Conservation (phyloP, 2,329 filamentous ascomycete genomes). For the Hymenoscyphus fructigenus region DNA sequence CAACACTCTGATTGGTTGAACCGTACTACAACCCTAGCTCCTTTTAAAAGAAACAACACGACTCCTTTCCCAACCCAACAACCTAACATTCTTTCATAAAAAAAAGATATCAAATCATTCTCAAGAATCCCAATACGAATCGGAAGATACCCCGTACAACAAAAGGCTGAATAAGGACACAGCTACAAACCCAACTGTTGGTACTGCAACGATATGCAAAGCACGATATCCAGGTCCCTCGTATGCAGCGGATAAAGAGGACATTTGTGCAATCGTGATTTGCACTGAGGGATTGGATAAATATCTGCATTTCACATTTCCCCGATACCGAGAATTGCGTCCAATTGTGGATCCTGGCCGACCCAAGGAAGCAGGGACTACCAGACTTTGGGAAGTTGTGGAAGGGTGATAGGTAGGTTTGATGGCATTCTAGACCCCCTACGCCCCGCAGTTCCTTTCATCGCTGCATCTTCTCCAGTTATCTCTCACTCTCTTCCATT, state of each 20-base stretch:
- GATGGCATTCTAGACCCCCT: not conserved
- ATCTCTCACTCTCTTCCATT: not conserved
- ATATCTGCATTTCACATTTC: not conserved
- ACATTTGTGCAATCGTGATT: not conserved
- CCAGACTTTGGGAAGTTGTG: not conserved
- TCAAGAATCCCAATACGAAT: not conserved
- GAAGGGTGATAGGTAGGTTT: not conserved
- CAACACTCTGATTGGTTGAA: not conserved
- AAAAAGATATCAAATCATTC: not conserved
- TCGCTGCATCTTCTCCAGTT: not conserved
- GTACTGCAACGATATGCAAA: conserved; percentile 1
- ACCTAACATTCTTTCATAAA: not conserved
- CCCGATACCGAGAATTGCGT: not conserved
- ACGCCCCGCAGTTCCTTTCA: not conserved
- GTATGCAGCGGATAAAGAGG: conserved; percentile 2
- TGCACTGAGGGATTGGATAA: not conserved
- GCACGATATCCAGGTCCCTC: not conserved
- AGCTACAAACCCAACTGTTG: not conserved
- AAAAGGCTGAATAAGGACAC: not conserved
- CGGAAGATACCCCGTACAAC: not conserved
- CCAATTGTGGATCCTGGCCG: not conserved
- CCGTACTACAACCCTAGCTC: not conserved
- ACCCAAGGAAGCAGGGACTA: not conserved
- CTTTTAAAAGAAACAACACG: not conserved
- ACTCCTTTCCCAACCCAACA: not conserved